Evolutionary conservation across 192 early-diverging fungal species (phyloP).

Genomic region (Coemansia sp.): DNA sequence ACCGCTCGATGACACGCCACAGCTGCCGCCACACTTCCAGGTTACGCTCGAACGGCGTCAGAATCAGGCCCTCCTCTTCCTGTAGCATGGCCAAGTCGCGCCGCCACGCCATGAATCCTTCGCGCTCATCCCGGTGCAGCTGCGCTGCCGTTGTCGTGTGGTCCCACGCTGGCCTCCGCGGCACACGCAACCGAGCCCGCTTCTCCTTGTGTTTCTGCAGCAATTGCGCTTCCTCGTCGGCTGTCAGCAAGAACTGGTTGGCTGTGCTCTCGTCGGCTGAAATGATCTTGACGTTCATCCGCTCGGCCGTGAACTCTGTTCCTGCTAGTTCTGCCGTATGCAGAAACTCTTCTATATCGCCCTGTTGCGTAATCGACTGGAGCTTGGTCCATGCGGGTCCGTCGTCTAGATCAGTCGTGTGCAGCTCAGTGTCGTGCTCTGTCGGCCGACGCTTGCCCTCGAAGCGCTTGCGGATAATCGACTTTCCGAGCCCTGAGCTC

Average conservation of each 20-base stretch:
- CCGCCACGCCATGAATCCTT: slow-evolving; percentile 90
- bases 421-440: slow-evolving; percentile 58
- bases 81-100: slow-evolving; percentile 84
- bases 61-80: slow-evolving; percentile 87
- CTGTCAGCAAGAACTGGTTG: slow-evolving; percentile 83
- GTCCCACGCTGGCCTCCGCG: slow-evolving; percentile 90
- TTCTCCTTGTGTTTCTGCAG: slow-evolving; percentile 78
- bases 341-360: slow-evolving; percentile 96
- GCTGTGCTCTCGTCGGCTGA: slow-evolving; percentile 56
- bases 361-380: slow-evolving; percentile 95
- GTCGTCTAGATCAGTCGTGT: slow-evolving; percentile 86
- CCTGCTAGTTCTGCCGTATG: slow-evolving; percentile 93
- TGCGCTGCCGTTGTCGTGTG: slow-evolving; percentile 75
- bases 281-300: slow-evolving; percentile 80
- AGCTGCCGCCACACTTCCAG: slow-evolving; percentile 98
- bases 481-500: slow-evolving; percentile 45
- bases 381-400: slow-evolving; percentile 82
- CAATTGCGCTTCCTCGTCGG: slow-evolving; percentile 75
- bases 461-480: slow-evolving; percentile 54
- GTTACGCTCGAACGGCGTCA: slow-evolving; percentile 99
- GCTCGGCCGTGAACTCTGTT: slow-evolving; percentile 84
- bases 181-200: slow-evolving; percentile 77
- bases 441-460: slow-evolving; percentile 56
- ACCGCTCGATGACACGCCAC: slow-evolving; percentile 98
- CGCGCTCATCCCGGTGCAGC: slow-evolving; percentile 80